Evolutionary conservation across 2,329 filamentous ascomycete species (phyloP).

Genomic region (Curvularia lunata): DNA sequence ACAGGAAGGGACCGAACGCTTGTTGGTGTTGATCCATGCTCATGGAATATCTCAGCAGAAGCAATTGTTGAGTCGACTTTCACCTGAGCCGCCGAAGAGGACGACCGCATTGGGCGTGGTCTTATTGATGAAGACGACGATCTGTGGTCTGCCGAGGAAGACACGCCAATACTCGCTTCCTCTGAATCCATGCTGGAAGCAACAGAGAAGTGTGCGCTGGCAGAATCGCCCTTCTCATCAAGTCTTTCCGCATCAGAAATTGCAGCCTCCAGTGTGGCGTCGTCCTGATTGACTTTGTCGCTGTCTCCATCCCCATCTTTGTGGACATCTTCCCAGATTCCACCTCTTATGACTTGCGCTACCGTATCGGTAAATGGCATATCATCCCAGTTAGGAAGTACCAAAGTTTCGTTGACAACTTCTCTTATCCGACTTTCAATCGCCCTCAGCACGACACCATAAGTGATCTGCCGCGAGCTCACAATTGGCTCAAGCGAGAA

Average conservation of each 20-base stretch:
- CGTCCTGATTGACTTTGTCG: conserved; percentile 22
- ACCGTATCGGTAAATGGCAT: conserved; percentile 86
- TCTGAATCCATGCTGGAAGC: conserved; percentile 31
- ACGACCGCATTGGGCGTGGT: conserved; percentile 65
- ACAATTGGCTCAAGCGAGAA: conserved; percentile 96
- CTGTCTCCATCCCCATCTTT: conserved; percentile 22
- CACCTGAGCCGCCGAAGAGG: conserved; percentile 70
- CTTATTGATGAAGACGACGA: conserved; percentile 31
- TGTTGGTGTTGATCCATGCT: conserved; percentile 66
- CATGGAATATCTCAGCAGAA: conserved; percentile 58
- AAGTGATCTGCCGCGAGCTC: conserved; percentile 93
- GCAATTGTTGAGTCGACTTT: conserved; percentile 71
- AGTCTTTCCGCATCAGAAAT: conserved; percentile 28
- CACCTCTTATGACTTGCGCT: conserved; percentile 79
- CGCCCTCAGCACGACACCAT: conserved; percentile 85
- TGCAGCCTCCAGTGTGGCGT: conserved; percentile 20
- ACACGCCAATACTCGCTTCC: conserved; percentile 26
- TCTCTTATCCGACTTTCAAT: conserved; percentile 96
- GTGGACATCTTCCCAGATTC: conserved; percentile 68
- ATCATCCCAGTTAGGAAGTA: conserved; percentile 95
- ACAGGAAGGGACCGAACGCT: conserved; percentile 68
- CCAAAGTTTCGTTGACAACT: conserved; percentile 88
- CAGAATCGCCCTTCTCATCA: conserved; percentile 29
- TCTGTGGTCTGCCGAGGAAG: conserved; percentile 34
- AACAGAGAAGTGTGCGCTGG: conserved; percentile 31